phyloP scores from a whole-genome alignment of 495 filamentous ascomycete species.

The Penicillium roqueforti region DNA sequence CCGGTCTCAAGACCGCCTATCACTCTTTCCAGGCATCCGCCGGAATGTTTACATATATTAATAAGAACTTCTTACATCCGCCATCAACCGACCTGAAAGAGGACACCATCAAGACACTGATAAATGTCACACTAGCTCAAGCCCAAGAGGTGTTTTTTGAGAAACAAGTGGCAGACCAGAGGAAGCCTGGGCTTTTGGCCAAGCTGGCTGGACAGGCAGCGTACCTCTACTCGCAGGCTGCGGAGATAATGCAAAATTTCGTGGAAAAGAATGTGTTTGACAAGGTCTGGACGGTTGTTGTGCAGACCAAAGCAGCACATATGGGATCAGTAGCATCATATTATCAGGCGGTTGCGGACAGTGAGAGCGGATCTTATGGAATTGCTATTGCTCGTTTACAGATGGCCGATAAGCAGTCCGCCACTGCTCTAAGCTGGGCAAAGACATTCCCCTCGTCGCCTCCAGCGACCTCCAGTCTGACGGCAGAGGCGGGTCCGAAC shows the following conservation, averaged over 20 bases:
- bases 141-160: slow-evolving; percentile 96
- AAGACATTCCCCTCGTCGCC: slow-evolving; percentile 76
- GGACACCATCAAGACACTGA: slow-evolving; percentile 92
- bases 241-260: slow-evolving; percentile 88
- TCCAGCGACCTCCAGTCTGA: slow-evolving; percentile 77
- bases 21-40: slow-evolving; percentile 98
- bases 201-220: slow-evolving; percentile 90
- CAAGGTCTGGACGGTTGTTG: slow-evolving; percentile 84
- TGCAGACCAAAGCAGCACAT: slow-evolving; percentile 82
- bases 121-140: slow-evolving; percentile 88
- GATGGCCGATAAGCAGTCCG: slow-evolving; percentile 68
- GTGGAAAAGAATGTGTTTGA: slow-evolving; percentile 90
- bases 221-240: slow-evolving; percentile 79
- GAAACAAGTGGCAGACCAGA: slow-evolving; percentile 88
- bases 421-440: slow-evolving; percentile 71
- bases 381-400: slow-evolving; percentile 80
- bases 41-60: slow-evolving; percentile 99
- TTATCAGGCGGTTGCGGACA: slow-evolving; percentile 88
- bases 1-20: slow-evolving; percentile 91
- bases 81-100: slow-evolving; percentile 91
- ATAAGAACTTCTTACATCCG: slow-evolving; percentile 97
- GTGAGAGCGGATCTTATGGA: slow-evolving; percentile 82
- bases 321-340: slow-evolving; percentile 87
- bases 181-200: slow-evolving; percentile 87
- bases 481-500: slow-evolving; percentile 66